Evolutionary conservation across 306 rosid species (phyloP), one percentile per base, ranked within the genome.

Genomic region (Prunus dulcis): DNA sequence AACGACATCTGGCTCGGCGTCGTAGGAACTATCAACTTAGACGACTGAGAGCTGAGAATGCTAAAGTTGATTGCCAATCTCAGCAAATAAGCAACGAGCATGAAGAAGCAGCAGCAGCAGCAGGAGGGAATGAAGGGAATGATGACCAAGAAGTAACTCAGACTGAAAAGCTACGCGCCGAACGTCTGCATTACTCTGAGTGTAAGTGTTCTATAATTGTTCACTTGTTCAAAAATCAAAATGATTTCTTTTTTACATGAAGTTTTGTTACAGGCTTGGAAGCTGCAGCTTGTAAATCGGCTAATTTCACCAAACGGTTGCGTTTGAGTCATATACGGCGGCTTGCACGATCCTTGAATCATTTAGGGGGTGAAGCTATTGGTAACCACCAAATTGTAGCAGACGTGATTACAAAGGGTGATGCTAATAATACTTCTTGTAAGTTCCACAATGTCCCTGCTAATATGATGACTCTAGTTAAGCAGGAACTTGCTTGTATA

Each of bases 1-100:
- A 93, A 56, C 81, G 87, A 51, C 98, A 89, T 67, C 92, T 91
- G 11, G 96, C 93, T 0, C 79, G 98, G n/a, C 90, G 98, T 19
- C 88, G 97, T n/a, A 80, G 90, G 77, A 93, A 91, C 78, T 91
- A 91, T 22, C 97, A 89, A 47, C 86, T 93, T 4, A 57, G 97
- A 70, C 84, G 93, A 79, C 84, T 88, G n/a, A 88, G 89, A 86
- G 89, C 88, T 75, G 91, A 83, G 20, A 79, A 75, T 79, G 74
- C 68, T 11, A 67, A 78, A 8, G 70, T 32, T n/a, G 75, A 76
- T 71, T 71, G 67, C 55, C 76, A 55, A 20, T 38, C 71, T 50
- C 72, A 69, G 52, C 86, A 88, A 73, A 68, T 78, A 19, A 82
- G 88, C 78, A 71, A 77, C 22, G 67, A 41, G 7, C 49, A 52